These are phyloP conservation scores for Stentor coeruleus DNA, from an alignment of 73 alveolate genomes.

Conservation along the genomic window DNA sequence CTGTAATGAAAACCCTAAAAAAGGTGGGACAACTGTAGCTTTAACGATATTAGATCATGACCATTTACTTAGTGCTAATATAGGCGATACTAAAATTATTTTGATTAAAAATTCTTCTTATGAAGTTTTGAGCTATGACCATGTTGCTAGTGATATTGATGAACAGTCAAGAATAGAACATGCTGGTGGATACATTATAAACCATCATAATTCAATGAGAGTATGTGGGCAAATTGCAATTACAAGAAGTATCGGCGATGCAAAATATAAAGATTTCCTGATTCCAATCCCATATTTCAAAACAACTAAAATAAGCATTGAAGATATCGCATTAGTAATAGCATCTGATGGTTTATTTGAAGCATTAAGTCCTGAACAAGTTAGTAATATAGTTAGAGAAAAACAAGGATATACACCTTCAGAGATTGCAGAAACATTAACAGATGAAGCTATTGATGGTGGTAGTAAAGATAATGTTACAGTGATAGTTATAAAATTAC, in stretches of 20 bases:
- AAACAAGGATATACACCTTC: neutral
- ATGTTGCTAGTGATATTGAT: constrained; percentile 11
- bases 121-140: neutral
- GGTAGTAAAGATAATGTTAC: neutral
- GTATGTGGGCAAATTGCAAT: neutral
- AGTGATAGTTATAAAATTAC: neutral
- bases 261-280: neutral
- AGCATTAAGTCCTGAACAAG: neutral
- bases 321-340: neutral
- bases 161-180: constrained; percentile 50
- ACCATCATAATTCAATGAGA: neutral
- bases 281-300: neutral
- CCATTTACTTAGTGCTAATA: neutral
- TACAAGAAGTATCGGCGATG: neutral
- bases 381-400: neutral
- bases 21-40: neutral
- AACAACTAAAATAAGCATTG: neutral
- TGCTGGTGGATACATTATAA: constrained; percentile 68
- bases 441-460: neutral
- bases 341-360: neutral
- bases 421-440: neutral
- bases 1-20: neutral
- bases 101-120: neutral
- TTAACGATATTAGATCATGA: neutral
- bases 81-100: constrained; percentile 20